Evolutionary conservation across 2,329 filamentous ascomycete genomes (phyloP), one percentile per base, ranked within the genome.

Genomic region (Hypoxylon sp.): DNA sequence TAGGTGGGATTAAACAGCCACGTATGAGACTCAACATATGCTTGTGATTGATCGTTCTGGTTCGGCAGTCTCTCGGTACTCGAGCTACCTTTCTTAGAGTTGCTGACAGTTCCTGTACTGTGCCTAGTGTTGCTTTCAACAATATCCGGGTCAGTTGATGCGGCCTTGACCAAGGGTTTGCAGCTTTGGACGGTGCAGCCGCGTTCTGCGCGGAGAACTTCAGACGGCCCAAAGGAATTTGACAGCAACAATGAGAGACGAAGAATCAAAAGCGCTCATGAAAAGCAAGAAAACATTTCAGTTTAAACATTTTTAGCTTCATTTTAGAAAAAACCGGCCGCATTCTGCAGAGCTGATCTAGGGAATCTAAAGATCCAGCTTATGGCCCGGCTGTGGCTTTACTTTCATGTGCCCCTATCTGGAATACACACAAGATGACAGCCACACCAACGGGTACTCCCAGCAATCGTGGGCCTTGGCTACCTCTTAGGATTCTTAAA

Each of bases 1-100:
- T 75, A 73, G 72, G 72, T 74, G 73, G 68, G 74, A 71, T 70
- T 70, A 69, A 74, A 70, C 71, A 72, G 71, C 74, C 73, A 72
- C 65, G 69, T 67, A 65, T 71, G 69, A 73, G 67, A 70, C 65
- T 68, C 59, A 59, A 60, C 68, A 58, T 67, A 65, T 55, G 60
- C 65, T 59, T 70, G 60, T 68, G 67, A 70, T 68, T 64, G 65
- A 70, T 60, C 53, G 57, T 70, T 59, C 68, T 65, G 65, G 32
- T 53, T 68, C 63, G 63, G 65, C 60, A 68, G 62, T 64, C 65
- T 63, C 61, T 64, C 62, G 68, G 63, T 68, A 63, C 67, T 65
- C 63, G 61, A 50, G 65, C 63, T 65, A 72, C 65, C 68, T 50
- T 69, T 62, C 52, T 60, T 53, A 60, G 60, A 63, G 66, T 62